Base-by-base conservation (phyloP, 2,329 filamentous ascomycete genomes). In the Fonsecaea pedrosoi region DNA sequence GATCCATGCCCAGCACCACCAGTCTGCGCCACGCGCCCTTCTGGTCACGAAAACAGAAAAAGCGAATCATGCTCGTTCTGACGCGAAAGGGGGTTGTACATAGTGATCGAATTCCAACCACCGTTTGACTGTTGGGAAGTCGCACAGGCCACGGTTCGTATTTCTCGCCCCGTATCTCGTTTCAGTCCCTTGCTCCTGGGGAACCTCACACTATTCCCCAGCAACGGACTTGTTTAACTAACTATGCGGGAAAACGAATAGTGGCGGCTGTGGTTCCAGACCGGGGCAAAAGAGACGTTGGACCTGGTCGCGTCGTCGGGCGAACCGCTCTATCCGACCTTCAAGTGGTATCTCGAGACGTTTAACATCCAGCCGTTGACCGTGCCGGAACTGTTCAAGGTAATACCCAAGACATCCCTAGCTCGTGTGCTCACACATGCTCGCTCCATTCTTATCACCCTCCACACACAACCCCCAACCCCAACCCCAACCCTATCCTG, bases 271-370 rank as follows among this genome's bases (percentile, higher is more conserved):
- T 89, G 89, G 74, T 90, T 86, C 76, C 77, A 82, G 1, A 89
- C 91, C 68, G 88, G 86, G 32, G 88, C 82, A 0, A 77, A 79
- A n/a, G 84, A 87, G 66, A 84, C 85, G 35, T 76, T 77, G 0
- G 80, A 79, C 1, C 80, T 83, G 0, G 79, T 90, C 2, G 78
- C 81, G 1, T 78, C 80, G 0, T 84, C 84, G 0, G 84, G 84
- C 0, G 89, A 91, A 72, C 86, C 88, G 0, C 80, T 83, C 72
- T 77, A 84, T 1, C 86, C 87, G 0, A 77, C 90, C 0, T 83
- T 86, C 0, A 80, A 85, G 64, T 87, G 84, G 72, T 88, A 90
- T 59, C 83, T 68, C 3, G 81, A 85, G 1, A 86, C 89, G 64
- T 81, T 83, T 0, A 79, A 82, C 54, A 78, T 82, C 6, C 80